Evolutionary conservation across 768 basidiomycete genomes (phyloP).

Genomic region (Cytidiella melzeri): DNA sequence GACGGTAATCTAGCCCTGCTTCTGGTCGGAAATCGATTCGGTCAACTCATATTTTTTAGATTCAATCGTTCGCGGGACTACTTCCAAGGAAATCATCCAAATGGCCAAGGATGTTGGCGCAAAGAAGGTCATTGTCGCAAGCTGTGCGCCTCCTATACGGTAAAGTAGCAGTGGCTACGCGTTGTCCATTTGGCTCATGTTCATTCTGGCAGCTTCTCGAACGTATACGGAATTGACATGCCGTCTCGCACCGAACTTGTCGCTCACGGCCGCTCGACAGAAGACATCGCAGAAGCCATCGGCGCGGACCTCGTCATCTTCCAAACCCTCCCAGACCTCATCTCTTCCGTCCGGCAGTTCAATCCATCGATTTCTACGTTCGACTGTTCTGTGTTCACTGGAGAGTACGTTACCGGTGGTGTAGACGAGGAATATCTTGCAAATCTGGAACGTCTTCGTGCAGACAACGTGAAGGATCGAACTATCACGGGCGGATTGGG

Average conservation of each 20-base stretch:
- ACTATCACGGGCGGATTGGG: slow-evolving; percentile 25
- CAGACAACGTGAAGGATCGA: slow-evolving; percentile 74
- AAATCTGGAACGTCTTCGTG: slow-evolving; percentile 68
- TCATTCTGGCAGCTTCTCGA: slow-evolving; percentile 53
- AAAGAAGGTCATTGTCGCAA: slow-evolving; percentile 91
- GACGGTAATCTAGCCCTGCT: slow-evolving; percentile 56
- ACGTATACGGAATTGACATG: slow-evolving; percentile 99
- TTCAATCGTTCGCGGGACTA: slow-evolving; percentile 97
- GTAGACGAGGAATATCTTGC: slow-evolving; percentile 79
- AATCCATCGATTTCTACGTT: slow-evolving; percentile 73
- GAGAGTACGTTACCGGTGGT: slow-evolving; percentile 93
- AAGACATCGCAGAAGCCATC: slow-evolving; percentile 72
- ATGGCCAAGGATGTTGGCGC: slow-evolving; percentile 99
- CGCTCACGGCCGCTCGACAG: slow-evolving; percentile 67
- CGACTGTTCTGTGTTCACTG: slow-evolving; percentile 98
- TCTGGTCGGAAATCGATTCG: background rate
- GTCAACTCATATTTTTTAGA: slow-evolving; percentile 40
- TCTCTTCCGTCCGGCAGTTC: slow-evolving; percentile 78
- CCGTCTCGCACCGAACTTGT: slow-evolving; percentile 92
- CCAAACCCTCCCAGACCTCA: slow-evolving; percentile 86
- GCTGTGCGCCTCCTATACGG: slow-evolving; percentile 96
- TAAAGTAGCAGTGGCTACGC: too few relatives aligned
- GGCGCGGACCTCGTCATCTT: slow-evolving; percentile 96
- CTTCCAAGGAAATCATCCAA: slow-evolving; percentile 96
- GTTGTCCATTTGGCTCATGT: too few relatives aligned